Conservation (phyloP, 768 basidiomycete species). For the Crepidotus variabilis region DNA sequence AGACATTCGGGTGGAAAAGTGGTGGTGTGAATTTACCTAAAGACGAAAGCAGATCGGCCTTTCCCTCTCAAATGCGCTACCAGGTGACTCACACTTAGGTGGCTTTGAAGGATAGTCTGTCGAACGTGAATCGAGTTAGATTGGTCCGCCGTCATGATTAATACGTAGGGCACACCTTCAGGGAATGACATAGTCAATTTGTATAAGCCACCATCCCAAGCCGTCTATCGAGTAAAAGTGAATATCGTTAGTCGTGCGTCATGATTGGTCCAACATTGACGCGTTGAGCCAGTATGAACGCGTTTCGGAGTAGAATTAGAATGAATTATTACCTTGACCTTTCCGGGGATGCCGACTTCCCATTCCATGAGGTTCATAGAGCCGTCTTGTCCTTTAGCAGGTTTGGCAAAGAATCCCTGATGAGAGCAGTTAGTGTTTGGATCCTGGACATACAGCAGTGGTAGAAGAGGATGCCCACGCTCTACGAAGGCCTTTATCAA, state of each 20-base stretch:
- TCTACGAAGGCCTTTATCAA: not conserved
- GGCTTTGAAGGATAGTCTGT: slow-evolving; percentile 94
- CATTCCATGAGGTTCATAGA: slow-evolving; percentile 96
- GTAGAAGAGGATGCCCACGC: not conserved
- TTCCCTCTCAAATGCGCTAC: not conserved
- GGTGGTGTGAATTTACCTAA: slow-evolving; percentile 95
- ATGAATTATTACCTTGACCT: slow-evolving; percentile 61
- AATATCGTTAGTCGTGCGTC: slow-evolving; percentile 4
- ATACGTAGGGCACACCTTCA: slow-evolving; percentile 60
- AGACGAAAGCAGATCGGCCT: not conserved
- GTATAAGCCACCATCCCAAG: slow-evolving; percentile 97
- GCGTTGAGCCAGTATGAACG: slow-evolving; percentile 11
- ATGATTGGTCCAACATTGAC: slow-evolving; percentile 3
- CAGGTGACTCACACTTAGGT: slow-evolving; percentile 70
- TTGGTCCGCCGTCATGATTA: not conserved
- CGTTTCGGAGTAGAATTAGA: slow-evolving; percentile 5
- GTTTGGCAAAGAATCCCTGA: slow-evolving; percentile 97
- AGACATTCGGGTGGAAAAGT: slow-evolving; percentile 97
- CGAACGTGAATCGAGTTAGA: not conserved
- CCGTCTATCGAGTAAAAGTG: slow-evolving; percentile 52
- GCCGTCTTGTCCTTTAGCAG: slow-evolving; percentile 84
- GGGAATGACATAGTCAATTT: slow-evolving; percentile 95
- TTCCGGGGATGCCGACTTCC: slow-evolving; percentile 99
- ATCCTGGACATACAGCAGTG: not conserved
- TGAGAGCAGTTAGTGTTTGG: not conserved